phyloP scores from a whole-genome alignment of 495 filamentous ascomycete genomes.

The Hyaloscypha bicolor region DNA sequence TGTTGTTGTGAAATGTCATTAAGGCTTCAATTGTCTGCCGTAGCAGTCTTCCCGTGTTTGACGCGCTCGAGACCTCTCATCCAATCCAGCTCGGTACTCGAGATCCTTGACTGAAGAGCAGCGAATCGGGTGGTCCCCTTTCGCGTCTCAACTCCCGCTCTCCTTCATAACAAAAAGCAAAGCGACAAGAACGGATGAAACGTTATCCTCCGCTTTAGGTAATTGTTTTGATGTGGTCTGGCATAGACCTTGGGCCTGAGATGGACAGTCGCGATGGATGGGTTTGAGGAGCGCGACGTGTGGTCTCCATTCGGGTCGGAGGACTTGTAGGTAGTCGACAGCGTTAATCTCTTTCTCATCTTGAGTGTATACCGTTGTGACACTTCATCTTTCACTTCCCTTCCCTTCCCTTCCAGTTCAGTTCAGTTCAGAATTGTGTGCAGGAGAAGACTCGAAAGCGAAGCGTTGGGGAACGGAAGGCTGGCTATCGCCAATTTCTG shows the following conservation, averaged over 20 bases:
- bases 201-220: constrained; percentile 27
- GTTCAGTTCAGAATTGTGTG: not conserved
- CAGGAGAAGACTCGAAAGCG: not conserved
- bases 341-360: constrained; percentile 9
- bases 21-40: not conserved
- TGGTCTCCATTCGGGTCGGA: constrained; percentile 5
- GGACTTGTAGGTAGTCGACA: constrained; percentile 18
- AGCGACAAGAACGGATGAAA: constrained; percentile 18
- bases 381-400: not conserved
- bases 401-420: not conserved
- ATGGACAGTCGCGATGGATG: constrained; percentile 29
- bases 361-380: not conserved
- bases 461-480: not conserved
- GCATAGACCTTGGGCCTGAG: constrained; percentile 16
- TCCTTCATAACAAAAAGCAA: constrained; percentile 29
- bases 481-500: constrained; percentile 3
- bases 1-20: constrained; percentile 23
- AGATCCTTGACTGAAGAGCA: not conserved
- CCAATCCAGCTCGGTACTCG: constrained; percentile 14
- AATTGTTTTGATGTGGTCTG: constrained; percentile 34
- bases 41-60: constrained; percentile 14
- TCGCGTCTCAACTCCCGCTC: constrained; percentile 21
- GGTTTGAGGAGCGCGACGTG: constrained; percentile 28
- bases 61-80: constrained; percentile 22
- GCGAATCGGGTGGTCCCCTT: constrained; percentile 24